These are phyloP conservation scores for Oryza officinalis DNA, from an alignment of 176 grass and related monocot species.

Conservation along the genomic window DNA sequence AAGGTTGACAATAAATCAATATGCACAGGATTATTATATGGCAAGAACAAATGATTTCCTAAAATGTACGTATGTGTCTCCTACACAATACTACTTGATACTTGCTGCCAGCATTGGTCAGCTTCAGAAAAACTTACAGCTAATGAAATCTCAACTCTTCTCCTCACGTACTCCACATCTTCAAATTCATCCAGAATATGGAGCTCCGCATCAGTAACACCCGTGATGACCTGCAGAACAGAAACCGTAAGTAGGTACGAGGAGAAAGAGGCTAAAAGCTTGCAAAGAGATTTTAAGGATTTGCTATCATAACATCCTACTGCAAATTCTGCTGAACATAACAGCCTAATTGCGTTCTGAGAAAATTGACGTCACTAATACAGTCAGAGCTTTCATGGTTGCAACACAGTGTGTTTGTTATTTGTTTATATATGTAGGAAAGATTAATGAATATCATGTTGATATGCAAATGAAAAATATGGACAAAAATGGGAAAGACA, in stretches of 20 bases:
- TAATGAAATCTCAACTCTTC: constrained; percentile 72
- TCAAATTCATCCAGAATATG: constrained; percentile 77
- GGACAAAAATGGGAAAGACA: neutral
- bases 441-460: neutral
- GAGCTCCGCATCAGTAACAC: constrained; percentile 73
- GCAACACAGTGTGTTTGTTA: neutral
- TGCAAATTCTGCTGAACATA: neutral
- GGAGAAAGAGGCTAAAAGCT: neutral
- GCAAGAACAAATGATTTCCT: neutral
- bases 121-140: constrained; percentile 44
- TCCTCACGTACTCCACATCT: constrained; percentile 81
- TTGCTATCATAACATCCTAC: neutral
- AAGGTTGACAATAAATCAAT: too few species aligned
- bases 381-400: neutral
- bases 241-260: neutral
- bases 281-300: neutral
- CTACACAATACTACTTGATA: neutral
- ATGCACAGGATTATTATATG: neutral
- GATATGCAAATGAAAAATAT: neutral
- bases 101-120: neutral
- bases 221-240: constrained; percentile 57
- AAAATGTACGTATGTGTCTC: neutral
- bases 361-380: neutral
- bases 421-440: neutral
- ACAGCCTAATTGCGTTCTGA: neutral